Base-by-base conservation (phyloP, 1,284 basidiomycete species). In the Butyriboletus appendiculatus region DNA sequence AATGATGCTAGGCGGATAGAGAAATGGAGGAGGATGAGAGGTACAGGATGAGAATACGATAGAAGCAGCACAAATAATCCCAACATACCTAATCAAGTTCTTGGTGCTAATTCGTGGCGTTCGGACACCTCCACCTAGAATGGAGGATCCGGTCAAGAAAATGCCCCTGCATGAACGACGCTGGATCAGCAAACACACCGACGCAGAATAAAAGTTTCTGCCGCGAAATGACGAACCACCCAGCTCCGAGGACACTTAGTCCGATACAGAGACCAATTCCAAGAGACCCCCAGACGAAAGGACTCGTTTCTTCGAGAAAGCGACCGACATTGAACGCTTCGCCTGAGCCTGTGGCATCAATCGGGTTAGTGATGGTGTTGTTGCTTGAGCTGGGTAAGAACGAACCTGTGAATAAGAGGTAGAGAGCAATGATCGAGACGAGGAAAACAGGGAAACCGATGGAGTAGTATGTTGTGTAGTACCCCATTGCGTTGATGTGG, bases 231-330 rank as follows among this genome's bases (percentile, higher is more conserved):
- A 80, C 90, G 60, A 57, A 96, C 96, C 96, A 98, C 74, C 92
- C 96, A 44, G 96, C 96, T 55, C 96, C 97, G 6, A 95, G 75
- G 7, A 98, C 96, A 64, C 92, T 95, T 44, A 99, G 71, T 3
- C 97, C 96, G 57, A 98, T 94, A 69, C 94, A 97, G 41, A 98
- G 78, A 34, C 91, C 95, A 55, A 98, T 91, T 10, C 96, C 96
- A 5, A 87, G 82, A 56, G 94, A 81, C 1, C 91, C 96, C 94
- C 94, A 98, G 20, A 88, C 86, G 72, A 94, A 97, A 0, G 97
- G 97, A 67, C 87, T 94, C 14, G 93, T 88, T 76, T 98, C 91
- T 68, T 95, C 94, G 39, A 99, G 81, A 78, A 95, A 97, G 51
- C 84, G 82, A 45, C 94, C 95, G 59, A 94, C 85, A 71, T 97